Base-by-base conservation (phyloP, 2,329 filamentous ascomycete species). In the Claviceps maximensis region DNA sequence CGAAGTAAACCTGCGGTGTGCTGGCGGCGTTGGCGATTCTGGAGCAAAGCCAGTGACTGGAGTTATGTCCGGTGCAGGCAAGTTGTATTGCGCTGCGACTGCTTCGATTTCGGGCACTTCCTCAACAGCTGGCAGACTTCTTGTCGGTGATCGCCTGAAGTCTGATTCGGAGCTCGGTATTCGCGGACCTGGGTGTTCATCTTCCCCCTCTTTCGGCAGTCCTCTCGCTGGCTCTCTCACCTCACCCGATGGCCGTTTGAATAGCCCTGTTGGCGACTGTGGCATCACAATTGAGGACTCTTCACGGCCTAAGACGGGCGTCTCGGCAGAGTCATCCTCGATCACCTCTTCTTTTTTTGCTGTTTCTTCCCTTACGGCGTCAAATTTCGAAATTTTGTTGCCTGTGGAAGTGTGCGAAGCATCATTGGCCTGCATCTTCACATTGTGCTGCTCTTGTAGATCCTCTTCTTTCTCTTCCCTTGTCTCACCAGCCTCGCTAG, bases 71-170 rank as follows among this genome's bases (percentile, higher is more conserved):
- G 65, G 60, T 33, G 61, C 63, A 2, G 58, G 58, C 50, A 57
- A 56, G 56, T 50, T 47, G 48, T 55, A 49, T 51, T 59, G 57
- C 51, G 54, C 52, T 50, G 57, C 56, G 49, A 62, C 69, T 53
- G 68, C 67, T 44, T 74, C 67, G 3, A 72, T 71, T 58, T 79
- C 76, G 1, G 69, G 68, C 9, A 69, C 66, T 59, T 82, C 77
- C 58, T 71, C 69, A 4, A 82, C 77, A 0, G 76, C 73, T 4
- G 77, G 69, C 47, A 82, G 62, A n/a, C 66, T 66, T 52, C 71
- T 69, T 6, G 70, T 66, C 21, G 72, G 67, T 3, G 70, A 72
- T 48, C 71, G 69, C 53, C 69, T 67, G 53, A 72, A 69, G 44
- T 73, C 74, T 27, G 65, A 58, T 17, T 67, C 51, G 17, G 66